These are phyloP conservation scores for Colletotrichum sp. DNA, from an alignment of 2,329 filamentous ascomycete species.

Conservation along the genomic window DNA sequence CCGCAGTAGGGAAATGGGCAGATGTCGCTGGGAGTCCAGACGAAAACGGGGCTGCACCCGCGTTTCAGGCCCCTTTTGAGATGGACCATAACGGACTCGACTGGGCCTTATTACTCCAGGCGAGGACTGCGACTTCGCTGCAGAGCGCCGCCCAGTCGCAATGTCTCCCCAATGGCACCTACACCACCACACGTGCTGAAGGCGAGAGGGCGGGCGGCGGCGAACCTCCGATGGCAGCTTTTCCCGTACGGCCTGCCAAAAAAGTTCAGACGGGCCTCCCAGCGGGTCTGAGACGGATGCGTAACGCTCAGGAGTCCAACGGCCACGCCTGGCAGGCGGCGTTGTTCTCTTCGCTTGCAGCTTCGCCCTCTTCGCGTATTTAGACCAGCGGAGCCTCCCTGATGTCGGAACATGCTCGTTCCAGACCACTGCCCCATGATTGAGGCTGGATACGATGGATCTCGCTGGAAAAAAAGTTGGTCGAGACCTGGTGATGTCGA, in stretches of 20 bases:
- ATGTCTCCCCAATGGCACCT: not conserved
- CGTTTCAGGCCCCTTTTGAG: conserved; percentile 11
- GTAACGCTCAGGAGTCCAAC: conserved; percentile 7
- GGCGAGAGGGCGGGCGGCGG: not conserved
- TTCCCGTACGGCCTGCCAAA: not conserved
- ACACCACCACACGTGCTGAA: not conserved
- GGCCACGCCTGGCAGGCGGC: not conserved
- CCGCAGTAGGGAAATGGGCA: not conserved
- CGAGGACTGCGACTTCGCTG: not conserved
- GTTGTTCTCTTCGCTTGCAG: not conserved
- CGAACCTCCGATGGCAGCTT: conserved; percentile 13
- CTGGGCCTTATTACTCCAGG: not conserved
- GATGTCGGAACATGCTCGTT: not conserved
- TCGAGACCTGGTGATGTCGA: not conserved
- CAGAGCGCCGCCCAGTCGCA: not conserved
- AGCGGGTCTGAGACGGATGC: conserved; percentile 13
- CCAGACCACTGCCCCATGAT: not conserved
- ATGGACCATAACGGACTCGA: not conserved
- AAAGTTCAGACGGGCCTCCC: conserved; percentile 1
- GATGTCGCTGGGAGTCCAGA: conserved; percentile 12
- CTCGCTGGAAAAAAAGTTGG: not conserved
- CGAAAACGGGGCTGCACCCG: conserved; percentile 10
- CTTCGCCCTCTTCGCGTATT: not conserved
- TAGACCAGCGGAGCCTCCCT: not conserved
- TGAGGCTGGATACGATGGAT: not conserved